Evolutionary conservation across 106 monocot species (phyloP).

Genomic region (Allium sativum): DNA sequence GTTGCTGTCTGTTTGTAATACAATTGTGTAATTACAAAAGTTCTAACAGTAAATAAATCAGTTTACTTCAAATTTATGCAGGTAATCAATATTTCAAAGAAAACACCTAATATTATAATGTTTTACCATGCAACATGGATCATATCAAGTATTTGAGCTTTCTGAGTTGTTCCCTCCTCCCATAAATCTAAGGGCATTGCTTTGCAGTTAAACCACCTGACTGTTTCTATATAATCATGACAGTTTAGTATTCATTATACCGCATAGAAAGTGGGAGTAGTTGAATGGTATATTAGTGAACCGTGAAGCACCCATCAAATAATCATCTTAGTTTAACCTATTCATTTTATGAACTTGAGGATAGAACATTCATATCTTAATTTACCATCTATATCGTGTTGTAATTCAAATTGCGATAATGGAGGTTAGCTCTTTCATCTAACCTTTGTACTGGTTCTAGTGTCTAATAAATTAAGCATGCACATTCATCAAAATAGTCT

Average conservation of each 20-base stretch:
- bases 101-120: conserved; percentile 67
- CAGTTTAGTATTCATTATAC: too few relatives aligned
- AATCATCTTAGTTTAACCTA: too few relatives aligned
- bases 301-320: too few relatives aligned
- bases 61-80: conserved; percentile 12
- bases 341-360: too few relatives aligned
- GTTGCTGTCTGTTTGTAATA: too few relatives aligned
- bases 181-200: conserved; percentile 33
- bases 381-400: background rate
- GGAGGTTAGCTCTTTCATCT: background rate
- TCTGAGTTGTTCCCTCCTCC: conserved; percentile 68
- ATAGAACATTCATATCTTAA: too few relatives aligned
- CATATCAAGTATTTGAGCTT: conserved; percentile 60
- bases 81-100: conserved; percentile 52
- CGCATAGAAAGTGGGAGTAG: too few relatives aligned
- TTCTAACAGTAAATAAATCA: conserved; percentile 3
- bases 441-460: too few relatives aligned
- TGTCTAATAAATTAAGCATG: too few relatives aligned
- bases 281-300: too few relatives aligned
- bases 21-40: too few relatives aligned
- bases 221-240: too few relatives aligned
- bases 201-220: background rate
- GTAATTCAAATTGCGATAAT: background rate
- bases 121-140: conserved; percentile 65
- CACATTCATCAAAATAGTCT: background rate